Percentiles rank a stretch among this genome's conserved stretches.
These are phyloP conservation scores for Tylopilus rubrobrunneus DNA, from an alignment of 768 basidiomycete species.

Conservation along the genomic window DNA sequence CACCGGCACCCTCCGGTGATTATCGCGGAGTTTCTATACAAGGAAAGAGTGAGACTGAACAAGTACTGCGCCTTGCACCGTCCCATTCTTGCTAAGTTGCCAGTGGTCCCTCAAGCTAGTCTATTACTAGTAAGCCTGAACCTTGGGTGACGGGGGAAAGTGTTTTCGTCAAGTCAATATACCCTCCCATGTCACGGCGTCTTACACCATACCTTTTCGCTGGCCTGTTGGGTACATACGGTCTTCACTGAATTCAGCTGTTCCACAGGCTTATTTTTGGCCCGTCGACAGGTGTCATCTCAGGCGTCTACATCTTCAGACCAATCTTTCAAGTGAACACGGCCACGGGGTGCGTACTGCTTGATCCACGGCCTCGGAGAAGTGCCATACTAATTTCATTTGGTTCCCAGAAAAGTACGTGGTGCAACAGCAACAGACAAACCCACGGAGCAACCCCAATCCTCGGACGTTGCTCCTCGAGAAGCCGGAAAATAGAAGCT, in stretches of 20 bases:
- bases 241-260: neutral
- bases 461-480: neutral
- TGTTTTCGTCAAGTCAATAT: neutral
- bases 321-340: conserved; percentile 35
- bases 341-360: conserved; percentile 13
- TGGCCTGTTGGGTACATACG: conserved; percentile 54
- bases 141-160: neutral
- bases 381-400: conserved; percentile 1
- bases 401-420: conserved; percentile 11
- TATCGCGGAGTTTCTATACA: conserved; percentile 28
- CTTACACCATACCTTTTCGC: conserved; percentile 53
- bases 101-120: neutral
- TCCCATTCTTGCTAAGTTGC: neutral
- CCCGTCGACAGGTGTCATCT: conserved; percentile 44
- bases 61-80: neutral
- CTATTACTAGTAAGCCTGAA: neutral
- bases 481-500: conserved; percentile 9
- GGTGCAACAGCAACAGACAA: neutral
- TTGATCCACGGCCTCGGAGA: neutral
- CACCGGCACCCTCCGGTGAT: neutral
- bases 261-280: conserved; percentile 1
- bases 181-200: conserved; percentile 34
- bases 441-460: conserved; percentile 3
- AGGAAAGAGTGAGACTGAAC: conserved; percentile 9
- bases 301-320: conserved; percentile 66